A percentile compares a stretch with the other conserved stretches of the same genome.
phyloP scores from a whole-genome alignment of 345 rosid species.

The Aquilaria yunnanensis region DNA sequence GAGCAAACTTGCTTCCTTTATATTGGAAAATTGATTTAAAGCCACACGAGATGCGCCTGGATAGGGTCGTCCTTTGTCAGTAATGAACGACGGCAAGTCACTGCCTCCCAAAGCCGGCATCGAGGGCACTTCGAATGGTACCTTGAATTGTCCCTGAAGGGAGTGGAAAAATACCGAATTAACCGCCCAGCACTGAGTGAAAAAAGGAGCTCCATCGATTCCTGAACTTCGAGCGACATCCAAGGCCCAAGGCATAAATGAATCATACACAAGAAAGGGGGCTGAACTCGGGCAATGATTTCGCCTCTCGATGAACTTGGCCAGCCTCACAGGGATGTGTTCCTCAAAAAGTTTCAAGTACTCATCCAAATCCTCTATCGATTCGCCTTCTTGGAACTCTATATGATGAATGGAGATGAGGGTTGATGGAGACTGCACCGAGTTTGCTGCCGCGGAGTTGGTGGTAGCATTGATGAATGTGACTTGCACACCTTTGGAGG shows the following conservation, averaged over 20 bases:
- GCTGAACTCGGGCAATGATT: constrained; percentile 8
- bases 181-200: constrained; percentile 41
- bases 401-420: constrained; percentile 23
- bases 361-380: constrained; percentile 10
- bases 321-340: constrained; percentile 14
- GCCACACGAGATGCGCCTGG: constrained; percentile 7
- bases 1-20: constrained; percentile 19
- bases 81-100: constrained; percentile 34
- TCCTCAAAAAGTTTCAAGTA: constrained; percentile 14
- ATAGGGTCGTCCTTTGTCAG: constrained; percentile 9
- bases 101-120: constrained; percentile 18
- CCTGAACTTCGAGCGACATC: constrained; percentile 30
- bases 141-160: constrained; percentile 10
- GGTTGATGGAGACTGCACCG: constrained; percentile 10
- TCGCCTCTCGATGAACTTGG: constrained; percentile 20
- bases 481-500: constrained; percentile 15
- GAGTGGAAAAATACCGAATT: constrained; percentile 25
- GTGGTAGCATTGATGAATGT: constrained; percentile 3
- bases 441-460: background rate
- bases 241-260: constrained; percentile 38
- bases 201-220: constrained; percentile 23
- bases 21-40: constrained; percentile 24
- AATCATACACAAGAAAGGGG: constrained; percentile 32
- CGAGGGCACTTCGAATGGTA: constrained; percentile 23
- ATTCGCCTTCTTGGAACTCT: constrained; percentile 25